Evolutionary conservation across 306 rosid species (phyloP).

Genomic region (Malus sieversii): DNA sequence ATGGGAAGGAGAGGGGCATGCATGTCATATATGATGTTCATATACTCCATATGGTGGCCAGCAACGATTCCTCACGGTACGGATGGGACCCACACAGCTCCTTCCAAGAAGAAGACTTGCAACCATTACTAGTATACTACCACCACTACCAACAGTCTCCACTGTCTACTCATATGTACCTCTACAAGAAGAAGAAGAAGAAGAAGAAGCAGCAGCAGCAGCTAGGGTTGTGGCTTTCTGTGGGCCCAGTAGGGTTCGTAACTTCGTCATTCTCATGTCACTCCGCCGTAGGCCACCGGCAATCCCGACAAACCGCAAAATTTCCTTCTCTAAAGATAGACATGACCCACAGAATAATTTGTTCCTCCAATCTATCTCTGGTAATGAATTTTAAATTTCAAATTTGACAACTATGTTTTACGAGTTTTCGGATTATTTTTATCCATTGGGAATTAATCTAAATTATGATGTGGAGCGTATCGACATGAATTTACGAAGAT

Average conservation of each 20-base stretch:
- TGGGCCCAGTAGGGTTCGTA: background rate
- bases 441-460: background rate
- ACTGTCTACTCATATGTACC: background rate
- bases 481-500: background rate
- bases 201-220: background rate
- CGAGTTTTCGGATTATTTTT: background rate
- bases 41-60: background rate
- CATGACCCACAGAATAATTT: conserved; percentile 8
- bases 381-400: background rate
- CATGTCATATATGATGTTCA: conserved; percentile 12
- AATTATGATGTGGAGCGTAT: background rate
- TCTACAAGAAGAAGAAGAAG: background rate
- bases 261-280: background rate
- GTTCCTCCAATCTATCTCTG: background rate
- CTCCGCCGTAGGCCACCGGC: conserved; percentile 19
- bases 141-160: background rate
- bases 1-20: conserved; percentile 1
- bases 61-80: conserved; percentile 12
- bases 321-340: conserved; percentile 7
- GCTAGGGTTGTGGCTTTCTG: background rate
- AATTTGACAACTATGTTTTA: background rate
- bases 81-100: conserved; percentile 8
- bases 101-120: background rate
- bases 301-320: conserved; percentile 18
- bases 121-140: background rate